These are phyloP conservation scores for Polygonum maritimum DNA, from an alignment of 148 eudicot species.

Conservation along the genomic window DNA sequence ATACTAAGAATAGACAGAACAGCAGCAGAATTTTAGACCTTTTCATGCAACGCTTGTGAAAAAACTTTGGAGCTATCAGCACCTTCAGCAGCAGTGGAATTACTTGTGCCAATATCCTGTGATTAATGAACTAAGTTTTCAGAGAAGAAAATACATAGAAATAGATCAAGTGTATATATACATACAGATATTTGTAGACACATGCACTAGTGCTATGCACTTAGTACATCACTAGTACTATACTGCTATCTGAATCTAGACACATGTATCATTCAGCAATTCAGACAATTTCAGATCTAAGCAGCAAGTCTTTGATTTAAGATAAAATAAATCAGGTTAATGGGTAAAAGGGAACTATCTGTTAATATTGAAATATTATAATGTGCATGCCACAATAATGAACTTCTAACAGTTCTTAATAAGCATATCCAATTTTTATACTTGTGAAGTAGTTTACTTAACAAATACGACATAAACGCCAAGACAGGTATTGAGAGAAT, in stretches of 20 bases:
- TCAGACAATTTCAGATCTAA: neutral
- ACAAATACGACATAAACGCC: neutral
- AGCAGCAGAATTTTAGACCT: constrained; percentile 36
- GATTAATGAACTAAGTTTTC: neutral
- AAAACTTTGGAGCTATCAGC: constrained; percentile 57
- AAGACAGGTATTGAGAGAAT: neutral
- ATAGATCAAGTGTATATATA: neutral
- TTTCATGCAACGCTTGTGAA: constrained; percentile 87
- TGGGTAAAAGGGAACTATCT: neutral
- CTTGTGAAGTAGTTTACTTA: neutral
- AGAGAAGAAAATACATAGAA: neutral
- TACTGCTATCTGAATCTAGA: neutral
- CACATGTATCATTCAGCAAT: neutral
- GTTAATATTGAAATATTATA: neutral
- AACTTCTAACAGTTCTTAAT: neutral
- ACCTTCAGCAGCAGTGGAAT: constrained; percentile 21
- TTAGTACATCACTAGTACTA: neutral
- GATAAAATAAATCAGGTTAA: neutral
- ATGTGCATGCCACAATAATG: neutral
- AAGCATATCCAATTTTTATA: neutral
- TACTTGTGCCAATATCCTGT: constrained; percentile 25
- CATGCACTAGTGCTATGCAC: neutral
- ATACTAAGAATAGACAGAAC: neutral
- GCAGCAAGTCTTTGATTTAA: neutral
- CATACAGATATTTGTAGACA: neutral